Percentiles rank a stretch among this genome's conserved stretches.
Conservation (phyloP, 345 rosid species). For the Reutealis trisperma region DNA sequence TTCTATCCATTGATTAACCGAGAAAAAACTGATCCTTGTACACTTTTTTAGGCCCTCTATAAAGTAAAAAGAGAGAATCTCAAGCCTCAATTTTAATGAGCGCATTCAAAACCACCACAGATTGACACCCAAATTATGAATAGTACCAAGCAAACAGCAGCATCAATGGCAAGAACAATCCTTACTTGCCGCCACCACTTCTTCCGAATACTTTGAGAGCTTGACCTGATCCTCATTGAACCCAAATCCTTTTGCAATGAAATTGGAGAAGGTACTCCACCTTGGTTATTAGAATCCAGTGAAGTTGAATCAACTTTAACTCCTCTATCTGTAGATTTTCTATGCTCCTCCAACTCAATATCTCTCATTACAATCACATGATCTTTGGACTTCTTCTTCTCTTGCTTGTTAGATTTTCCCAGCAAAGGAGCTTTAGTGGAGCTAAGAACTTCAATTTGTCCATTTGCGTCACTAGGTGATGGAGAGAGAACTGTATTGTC, state of each 20-base stretch:
- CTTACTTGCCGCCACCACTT: conserved; percentile 76
- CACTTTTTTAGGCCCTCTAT: background rate
- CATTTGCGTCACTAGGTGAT: conserved; percentile 45
- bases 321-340: conserved; percentile 54
- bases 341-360: conserved; percentile 63
- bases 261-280: conserved; percentile 42
- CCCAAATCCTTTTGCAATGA: conserved; percentile 63
- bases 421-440: conserved; percentile 75
- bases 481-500: conserved; percentile 42
- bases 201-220: conserved; percentile 53
- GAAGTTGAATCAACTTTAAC: conserved; percentile 40
- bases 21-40: background rate
- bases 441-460: conserved; percentile 46
- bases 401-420: conserved; percentile 60
- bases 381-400: conserved; percentile 74
- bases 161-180: conserved; percentile 76
- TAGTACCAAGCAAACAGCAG: conserved; percentile 62
- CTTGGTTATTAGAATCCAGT: conserved; percentile 41
- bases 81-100: conserved; percentile 19
- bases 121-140: conserved; percentile 68
- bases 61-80: background rate
- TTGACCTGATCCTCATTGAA: conserved; percentile 59
- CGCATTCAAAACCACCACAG: conserved; percentile 57
- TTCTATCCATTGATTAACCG: background rate
- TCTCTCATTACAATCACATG: conserved; percentile 58